These are phyloP conservation scores for Plasmodium sp. DNA, from an alignment of 169 alveolate genomes.

Conservation along the genomic window DNA sequence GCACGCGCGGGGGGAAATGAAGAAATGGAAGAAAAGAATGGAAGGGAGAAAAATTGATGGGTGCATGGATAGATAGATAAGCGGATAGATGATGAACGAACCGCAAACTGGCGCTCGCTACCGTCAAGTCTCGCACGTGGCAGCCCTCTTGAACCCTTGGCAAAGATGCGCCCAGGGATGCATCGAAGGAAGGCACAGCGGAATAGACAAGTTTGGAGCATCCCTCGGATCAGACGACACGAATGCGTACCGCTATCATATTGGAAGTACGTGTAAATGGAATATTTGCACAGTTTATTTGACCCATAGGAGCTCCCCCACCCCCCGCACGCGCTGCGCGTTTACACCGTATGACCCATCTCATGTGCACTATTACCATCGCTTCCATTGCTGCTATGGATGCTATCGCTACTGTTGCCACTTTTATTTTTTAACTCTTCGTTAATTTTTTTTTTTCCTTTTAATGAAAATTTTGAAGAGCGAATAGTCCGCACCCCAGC, in stretches of 20 bases:
- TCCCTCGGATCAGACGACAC: background rate
- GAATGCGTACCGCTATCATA: background rate
- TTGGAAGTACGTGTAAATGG: background rate
- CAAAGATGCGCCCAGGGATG: background rate
- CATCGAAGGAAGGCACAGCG: background rate
- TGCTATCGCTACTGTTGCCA: background rate
- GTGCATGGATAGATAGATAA: background rate
- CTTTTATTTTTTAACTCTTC: background rate
- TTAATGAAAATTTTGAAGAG: background rate
- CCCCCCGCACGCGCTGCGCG: background rate
- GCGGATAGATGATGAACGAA: background rate
- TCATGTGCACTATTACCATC: background rate
- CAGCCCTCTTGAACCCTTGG: background rate
- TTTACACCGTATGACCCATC: background rate
- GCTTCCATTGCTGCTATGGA: background rate
- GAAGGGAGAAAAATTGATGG: background rate
- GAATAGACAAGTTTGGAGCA: background rate
- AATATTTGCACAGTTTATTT: background rate
- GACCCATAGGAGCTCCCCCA: background rate
- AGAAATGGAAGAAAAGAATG: background rate
- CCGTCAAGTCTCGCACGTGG: background rate
- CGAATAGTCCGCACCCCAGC: background rate
- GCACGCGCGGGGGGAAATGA: background rate
- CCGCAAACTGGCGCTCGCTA: background rate
- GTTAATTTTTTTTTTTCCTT: conserved; percentile 44